These are phyloP conservation scores for Scenedesmus sp. DNA, from an alignment of 163 green algal species.

Conservation along the genomic window DNA sequence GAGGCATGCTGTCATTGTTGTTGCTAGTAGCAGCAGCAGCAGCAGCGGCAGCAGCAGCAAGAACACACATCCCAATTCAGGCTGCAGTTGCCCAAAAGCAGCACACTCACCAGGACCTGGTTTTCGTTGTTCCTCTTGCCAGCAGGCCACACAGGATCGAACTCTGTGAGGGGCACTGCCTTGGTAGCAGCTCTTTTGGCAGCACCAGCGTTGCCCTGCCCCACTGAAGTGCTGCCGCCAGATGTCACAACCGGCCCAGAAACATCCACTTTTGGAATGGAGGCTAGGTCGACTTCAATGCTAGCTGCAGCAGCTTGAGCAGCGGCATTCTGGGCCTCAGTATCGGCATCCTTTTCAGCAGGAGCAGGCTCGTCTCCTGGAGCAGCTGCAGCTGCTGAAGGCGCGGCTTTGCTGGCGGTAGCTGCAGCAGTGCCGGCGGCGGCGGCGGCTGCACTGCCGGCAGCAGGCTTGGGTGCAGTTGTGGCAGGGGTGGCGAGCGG, in stretches of 20 bases:
- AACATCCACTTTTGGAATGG: conserved; percentile 24
- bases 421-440: not conserved
- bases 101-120: conserved; percentile 7
- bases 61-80: not conserved
- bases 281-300: not conserved
- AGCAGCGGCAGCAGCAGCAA: not conserved
- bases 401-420: not conserved
- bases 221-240: not conserved
- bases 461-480: not conserved
- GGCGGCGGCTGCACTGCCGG: not conserved
- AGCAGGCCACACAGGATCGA: not conserved
- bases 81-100: not conserved
- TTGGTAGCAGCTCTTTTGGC: not conserved
- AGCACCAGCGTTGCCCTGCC: not conserved
- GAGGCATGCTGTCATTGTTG: no score
- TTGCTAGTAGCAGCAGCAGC: not conserved
- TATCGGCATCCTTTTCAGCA: not conserved
- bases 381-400: not conserved
- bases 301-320: not conserved
- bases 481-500: not conserved
- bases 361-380: not conserved
- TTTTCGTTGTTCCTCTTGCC: conserved; percentile 6
- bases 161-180: not conserved
- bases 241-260: not conserved
- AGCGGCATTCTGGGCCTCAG: conserved; percentile 8